Evolutionary conservation across 2,329 filamentous ascomycete species (phyloP).

Genomic region (Talaromyces sp.): DNA sequence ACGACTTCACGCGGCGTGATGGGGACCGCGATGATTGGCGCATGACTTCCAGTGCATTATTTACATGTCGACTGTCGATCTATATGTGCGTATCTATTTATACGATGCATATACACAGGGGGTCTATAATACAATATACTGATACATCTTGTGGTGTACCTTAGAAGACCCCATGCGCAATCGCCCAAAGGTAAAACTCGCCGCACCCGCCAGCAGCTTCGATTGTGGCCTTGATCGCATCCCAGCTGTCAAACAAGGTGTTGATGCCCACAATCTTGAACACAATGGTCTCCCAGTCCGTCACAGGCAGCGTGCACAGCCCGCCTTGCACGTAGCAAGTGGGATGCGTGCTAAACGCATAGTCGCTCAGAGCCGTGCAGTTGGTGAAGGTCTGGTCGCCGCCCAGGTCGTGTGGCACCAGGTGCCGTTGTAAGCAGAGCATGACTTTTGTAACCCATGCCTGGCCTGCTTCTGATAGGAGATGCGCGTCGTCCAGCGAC

Average conservation of each 20-base stretch:
- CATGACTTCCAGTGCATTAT: too few species aligned
- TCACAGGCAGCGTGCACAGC: conserved; percentile 15
- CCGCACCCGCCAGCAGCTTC: conserved; percentile 5
- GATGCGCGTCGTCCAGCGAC: conserved; percentile 11
- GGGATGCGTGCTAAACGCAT: conserved; percentile 18
- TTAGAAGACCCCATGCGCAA: conserved; percentile 6
- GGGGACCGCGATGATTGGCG: not conserved
- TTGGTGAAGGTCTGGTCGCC: conserved; percentile 2
- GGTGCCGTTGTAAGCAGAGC: conserved; percentile 21
- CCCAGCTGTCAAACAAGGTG: conserved; percentile 3
- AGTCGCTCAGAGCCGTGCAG: conserved; percentile 14
- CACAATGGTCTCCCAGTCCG: conserved; percentile 18
- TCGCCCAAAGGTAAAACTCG: conserved; percentile 8
- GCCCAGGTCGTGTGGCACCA: conserved; percentile 16
- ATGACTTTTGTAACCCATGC: conserved; percentile 21
- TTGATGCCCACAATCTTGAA: conserved; percentile 10
- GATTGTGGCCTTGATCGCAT: conserved; percentile 6
- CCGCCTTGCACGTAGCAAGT: conserved; percentile 18
- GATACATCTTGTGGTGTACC: not conserved
- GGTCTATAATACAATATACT: not conserved
- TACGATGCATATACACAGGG: not conserved
- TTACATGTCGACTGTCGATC: not conserved
- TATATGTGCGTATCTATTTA: not conserved
- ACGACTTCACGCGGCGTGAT: not conserved
- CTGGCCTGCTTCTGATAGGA: conserved; percentile 16